Base-by-base conservation (phyloP, 2,329 filamentous ascomycete species). In the Incumbomyces delicatus region DNA sequence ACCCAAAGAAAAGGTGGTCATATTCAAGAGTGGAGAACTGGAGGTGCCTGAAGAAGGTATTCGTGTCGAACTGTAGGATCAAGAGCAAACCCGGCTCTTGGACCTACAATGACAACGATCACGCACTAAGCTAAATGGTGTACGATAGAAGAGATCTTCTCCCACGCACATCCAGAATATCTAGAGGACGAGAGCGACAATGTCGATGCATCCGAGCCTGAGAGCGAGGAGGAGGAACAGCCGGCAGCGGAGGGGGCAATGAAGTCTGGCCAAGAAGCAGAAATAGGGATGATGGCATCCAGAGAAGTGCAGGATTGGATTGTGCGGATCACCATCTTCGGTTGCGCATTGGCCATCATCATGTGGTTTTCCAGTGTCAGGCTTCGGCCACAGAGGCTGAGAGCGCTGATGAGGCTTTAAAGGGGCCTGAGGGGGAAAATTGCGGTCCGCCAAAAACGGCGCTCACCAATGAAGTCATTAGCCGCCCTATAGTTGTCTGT, bases 1-100 rank as follows among this genome's bases (percentile, higher is more conserved):
- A 65, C 80, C 79, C 33, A 57, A 57, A 46, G 67, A 75, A 64
- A 63, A 72, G 3, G 72, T 85, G 62, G 83, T 76, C 66, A 80
- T 84, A 51, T 74, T 66, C 49, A 81, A 83, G 70, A 78, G 76
- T 61, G 79, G 79, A 58, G 78, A 82, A 68, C 66, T 83, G 50
- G 70, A 77, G 61, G 66, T 78, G 47, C 73, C 75, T 52, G 65
- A 71, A 61, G 77, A 81, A 81, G 79, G 78, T 81, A 80, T 75
- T 67, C 75, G 78, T 59, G 74, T 72, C 63, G 79, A 82, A 70
- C 75, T 82, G 61, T 82, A 78, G 68, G 68, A 55, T 57, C 54
- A 53, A 56, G 54, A 50, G 52, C 54, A 33, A 48, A 45, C 54
- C 50, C 51, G 53, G 50, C 53, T 52, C 50, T 56, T 49, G 48